phyloP scores from a whole-genome alignment of 176 grass and related monocot genomes.

The Areca catechu region DNA sequence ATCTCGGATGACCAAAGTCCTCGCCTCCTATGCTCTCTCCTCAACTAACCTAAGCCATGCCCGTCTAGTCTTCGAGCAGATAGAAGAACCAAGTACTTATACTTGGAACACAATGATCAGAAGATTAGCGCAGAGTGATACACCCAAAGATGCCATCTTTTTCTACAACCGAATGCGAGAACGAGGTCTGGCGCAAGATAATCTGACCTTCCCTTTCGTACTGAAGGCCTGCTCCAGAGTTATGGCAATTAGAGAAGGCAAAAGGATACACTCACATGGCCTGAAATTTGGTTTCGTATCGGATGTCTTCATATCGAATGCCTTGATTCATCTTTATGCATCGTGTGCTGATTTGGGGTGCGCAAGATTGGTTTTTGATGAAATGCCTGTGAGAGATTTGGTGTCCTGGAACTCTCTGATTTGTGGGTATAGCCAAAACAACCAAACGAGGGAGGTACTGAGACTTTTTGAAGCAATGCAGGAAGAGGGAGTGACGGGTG shows the following conservation, averaged over 20 bases:
- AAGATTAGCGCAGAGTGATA: too few species aligned
- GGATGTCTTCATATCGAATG: constrained; percentile 41
- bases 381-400: constrained; percentile 38
- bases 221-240: constrained; percentile 32
- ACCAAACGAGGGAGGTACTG: constrained; percentile 22
- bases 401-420: constrained; percentile 57
- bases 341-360: constrained; percentile 21
- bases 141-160: too few species aligned
- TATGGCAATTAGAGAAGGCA: constrained; percentile 14
- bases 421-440: constrained; percentile 28
- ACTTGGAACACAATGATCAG: too few species aligned
- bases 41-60: too few species aligned
- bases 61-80: too few species aligned
- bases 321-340: constrained; percentile 30
- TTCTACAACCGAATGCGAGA: too few species aligned
- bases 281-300: constrained; percentile 30
- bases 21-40: too few species aligned
- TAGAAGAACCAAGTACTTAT: too few species aligned
- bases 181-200: constrained; percentile 7
- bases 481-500: constrained; percentile 30
- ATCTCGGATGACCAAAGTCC: too few species aligned
- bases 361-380: constrained; percentile 37
- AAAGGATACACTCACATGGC: constrained; percentile 31
- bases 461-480: constrained; percentile 30
- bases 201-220: constrained; percentile 41